Percentiles rank a stretch among this genome's conserved stretches.
Evolutionary conservation across 805 yeast genomes (phyloP).

Genomic region (Starmerella vaccinii): DNA sequence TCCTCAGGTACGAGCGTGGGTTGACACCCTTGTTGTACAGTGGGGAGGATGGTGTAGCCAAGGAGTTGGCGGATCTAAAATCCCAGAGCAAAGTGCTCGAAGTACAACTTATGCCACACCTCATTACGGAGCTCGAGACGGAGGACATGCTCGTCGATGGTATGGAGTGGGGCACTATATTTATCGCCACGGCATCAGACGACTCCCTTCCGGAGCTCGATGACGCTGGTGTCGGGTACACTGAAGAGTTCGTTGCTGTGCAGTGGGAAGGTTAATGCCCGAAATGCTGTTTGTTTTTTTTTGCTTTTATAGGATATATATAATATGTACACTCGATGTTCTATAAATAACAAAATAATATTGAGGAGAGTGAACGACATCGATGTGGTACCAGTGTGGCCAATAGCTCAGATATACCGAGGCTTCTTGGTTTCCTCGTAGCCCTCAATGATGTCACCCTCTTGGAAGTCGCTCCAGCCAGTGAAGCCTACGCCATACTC

Average conservation of each 20-base stretch:
- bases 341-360: constrained; percentile 5
- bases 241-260: constrained; percentile 71
- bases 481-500: constrained; percentile 83
- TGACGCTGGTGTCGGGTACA: constrained; percentile 61
- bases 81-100: constrained; percentile 58
- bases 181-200: constrained; percentile 65
- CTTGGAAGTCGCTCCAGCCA: constrained; percentile 53
- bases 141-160: constrained; percentile 48
- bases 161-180: constrained; percentile 96
- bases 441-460: constrained; percentile 66
- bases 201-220: constrained; percentile 51
- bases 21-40: constrained; percentile 65
- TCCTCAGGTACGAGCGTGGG: constrained; percentile 70
- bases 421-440: constrained; percentile 55
- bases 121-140: constrained; percentile 68
- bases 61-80: constrained; percentile 35
- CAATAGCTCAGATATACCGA: constrained; percentile 33
- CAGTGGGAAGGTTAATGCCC: constrained; percentile 58
- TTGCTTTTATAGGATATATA: neutral
- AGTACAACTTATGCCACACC: constrained; percentile 88
- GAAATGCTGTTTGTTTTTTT: neutral
- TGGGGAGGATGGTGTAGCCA: constrained; percentile 48
- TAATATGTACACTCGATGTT: constrained; percentile 1
- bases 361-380: neutral
- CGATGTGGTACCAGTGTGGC: neutral